A percentile compares a stretch with the other conserved stretches of the same genome.
Evolutionary conservation across 2,329 filamentous ascomycete genomes (phyloP).

Genomic region (Chaetomiaceae sp.): DNA sequence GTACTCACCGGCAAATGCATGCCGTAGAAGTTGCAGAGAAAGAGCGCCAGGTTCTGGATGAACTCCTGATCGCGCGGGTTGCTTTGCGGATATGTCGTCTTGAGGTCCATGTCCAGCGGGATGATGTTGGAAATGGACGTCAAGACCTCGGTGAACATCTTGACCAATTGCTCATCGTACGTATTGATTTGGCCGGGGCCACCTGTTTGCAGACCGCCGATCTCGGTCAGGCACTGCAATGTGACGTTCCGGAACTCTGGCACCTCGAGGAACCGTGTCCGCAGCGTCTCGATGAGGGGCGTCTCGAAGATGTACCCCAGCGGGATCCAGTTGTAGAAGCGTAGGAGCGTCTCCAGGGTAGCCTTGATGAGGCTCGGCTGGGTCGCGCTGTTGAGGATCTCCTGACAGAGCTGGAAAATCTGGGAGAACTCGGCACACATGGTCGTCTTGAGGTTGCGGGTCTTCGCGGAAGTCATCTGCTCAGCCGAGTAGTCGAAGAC

Average conservation of each 20-base stretch:
- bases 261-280: conserved; percentile 84
- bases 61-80: conserved; percentile 95
- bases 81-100: conserved; percentile 83
- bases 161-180: conserved; percentile 91
- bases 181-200: conserved; percentile 58
- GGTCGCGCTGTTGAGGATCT: conserved; percentile 85
- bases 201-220: conserved; percentile 85
- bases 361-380: conserved; percentile 84
- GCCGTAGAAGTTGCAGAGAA: conserved; percentile 94
- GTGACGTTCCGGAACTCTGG: conserved; percentile 97
- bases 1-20: conserved; percentile 72
- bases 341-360: conserved; percentile 90
- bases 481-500: conserved; percentile 99
- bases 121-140: conserved; percentile 92
- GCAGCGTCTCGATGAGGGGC: conserved; percentile 85
- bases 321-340: conserved; percentile 98
- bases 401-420: conserved; percentile 95
- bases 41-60: conserved; percentile 91
- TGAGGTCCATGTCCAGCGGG: conserved; percentile 81
- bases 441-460: conserved; percentile 90
- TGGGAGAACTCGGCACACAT: conserved; percentile 99
- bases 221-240: conserved; percentile 93
- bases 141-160: conserved; percentile 97
- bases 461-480: conserved; percentile 98
- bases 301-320: conserved; percentile 99